Evolutionary conservation across 2,329 filamentous ascomycete species (phyloP).

Genomic region (Penicillium sp.): DNA sequence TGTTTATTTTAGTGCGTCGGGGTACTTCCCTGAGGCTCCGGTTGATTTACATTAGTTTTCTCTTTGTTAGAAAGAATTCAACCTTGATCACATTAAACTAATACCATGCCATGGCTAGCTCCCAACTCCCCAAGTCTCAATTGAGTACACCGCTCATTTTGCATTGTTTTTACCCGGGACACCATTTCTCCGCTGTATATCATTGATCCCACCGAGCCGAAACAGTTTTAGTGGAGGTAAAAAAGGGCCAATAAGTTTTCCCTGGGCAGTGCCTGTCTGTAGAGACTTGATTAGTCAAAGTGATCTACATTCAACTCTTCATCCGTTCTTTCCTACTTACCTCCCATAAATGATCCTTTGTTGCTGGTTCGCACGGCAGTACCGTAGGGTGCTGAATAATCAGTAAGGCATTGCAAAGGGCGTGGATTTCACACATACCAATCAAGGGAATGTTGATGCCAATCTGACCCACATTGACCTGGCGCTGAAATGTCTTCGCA

Average conservation of each 20-base stretch:
- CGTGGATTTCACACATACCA: conserved; percentile 8
- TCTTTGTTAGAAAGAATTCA: not conserved
- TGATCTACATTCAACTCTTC: not conserved
- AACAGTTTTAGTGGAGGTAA: conserved; percentile 24
- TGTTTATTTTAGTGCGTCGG: not conserved
- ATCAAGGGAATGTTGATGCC: conserved; percentile 32
- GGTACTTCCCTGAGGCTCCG: not conserved
- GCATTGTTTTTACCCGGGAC: not conserved
- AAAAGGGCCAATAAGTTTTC: conserved; percentile 27
- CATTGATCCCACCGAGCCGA: conserved; percentile 24
- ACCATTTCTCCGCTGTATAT: not conserved
- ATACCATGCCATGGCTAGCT: not conserved
- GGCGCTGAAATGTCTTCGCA: conserved; percentile 34
- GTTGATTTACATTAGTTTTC: not conserved
- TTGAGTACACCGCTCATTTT: not conserved
- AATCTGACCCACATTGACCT: conserved; percentile 31
- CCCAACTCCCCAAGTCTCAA: not conserved
- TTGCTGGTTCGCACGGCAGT: conserved; percentile 26
- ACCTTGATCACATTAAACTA: not conserved
- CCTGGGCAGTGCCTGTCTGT: conserved; percentile 23
- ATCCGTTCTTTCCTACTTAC: conserved; percentile 4
- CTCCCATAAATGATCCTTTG: conserved; percentile 30
- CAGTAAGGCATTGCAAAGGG: not conserved
- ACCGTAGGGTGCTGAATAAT: conserved; percentile 22
- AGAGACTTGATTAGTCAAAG: no score